Conservation (phyloP, 306 rosid species). For the Pueraria montana region DNA sequence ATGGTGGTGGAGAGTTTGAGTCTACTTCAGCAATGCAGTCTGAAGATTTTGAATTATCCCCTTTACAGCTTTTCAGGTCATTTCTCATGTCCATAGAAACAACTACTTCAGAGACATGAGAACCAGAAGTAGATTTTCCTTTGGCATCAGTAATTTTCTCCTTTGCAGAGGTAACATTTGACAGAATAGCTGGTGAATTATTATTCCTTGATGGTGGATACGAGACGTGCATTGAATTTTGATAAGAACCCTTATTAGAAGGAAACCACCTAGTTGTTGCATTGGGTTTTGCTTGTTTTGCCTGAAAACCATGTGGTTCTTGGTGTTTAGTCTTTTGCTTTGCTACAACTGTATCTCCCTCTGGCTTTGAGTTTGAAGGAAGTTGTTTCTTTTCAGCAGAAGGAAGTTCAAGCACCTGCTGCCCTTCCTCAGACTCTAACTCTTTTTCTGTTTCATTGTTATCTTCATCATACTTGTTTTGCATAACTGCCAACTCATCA, state of each 20-base stretch:
- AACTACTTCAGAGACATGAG: conserved; percentile 44
- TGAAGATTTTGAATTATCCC: conserved; percentile 57
- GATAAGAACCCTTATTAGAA: conserved; percentile 69
- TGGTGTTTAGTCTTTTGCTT: conserved; percentile 70
- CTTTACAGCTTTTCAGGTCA: conserved; percentile 57
- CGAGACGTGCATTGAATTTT: conserved; percentile 70
- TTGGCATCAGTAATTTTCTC: conserved; percentile 61
- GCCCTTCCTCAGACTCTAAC: conserved; percentile 59
- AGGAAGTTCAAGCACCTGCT: conserved; percentile 58
- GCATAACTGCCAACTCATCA: conserved; percentile 60
- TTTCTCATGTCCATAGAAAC: conserved; percentile 55
- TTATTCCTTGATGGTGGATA: conserved; percentile 77
- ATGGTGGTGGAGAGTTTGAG: conserved; percentile 47
- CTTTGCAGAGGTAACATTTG: conserved; percentile 49
- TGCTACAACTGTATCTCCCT: conserved; percentile 54
- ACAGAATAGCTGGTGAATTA: conserved; percentile 60
- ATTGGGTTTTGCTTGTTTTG: conserved; percentile 68
- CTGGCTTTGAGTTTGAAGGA: conserved; percentile 51
- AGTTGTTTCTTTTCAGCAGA: conserved; percentile 58
- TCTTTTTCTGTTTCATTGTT: conserved; percentile 50
- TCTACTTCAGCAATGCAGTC: conserved; percentile 55
- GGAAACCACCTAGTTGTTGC: conserved; percentile 79
- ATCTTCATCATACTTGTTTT: conserved; percentile 51
- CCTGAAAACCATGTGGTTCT: conserved; percentile 61
- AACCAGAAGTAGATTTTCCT: conserved; percentile 56